Evolutionary conservation across 164 flowering plant genomes (phyloP).

Genomic region (Chloranthus sessilifolius): DNA sequence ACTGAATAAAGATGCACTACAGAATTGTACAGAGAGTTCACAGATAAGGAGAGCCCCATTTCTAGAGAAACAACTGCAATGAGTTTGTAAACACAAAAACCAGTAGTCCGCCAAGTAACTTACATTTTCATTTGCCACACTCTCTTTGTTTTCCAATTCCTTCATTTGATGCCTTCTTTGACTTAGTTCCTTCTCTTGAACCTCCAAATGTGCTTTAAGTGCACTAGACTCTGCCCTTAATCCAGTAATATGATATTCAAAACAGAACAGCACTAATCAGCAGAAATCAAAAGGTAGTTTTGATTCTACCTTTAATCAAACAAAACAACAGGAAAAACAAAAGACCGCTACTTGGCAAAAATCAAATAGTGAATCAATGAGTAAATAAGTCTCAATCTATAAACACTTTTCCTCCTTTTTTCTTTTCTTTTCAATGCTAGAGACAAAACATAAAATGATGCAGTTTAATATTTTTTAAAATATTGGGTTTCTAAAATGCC

Average conservation of each 20-base stretch:
- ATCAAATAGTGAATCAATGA: too few relatives aligned
- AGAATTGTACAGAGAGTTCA: neutral
- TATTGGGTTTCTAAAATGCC: too few relatives aligned
- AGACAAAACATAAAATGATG: too few relatives aligned
- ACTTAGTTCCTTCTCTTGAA: conserved; percentile 71
- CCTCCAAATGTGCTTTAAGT: conserved; percentile 66
- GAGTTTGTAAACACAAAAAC: neutral
- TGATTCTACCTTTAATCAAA: too few relatives aligned
- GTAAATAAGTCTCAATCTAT: too few relatives aligned
- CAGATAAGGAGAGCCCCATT: neutral
- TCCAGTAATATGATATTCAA: conserved; percentile 24
- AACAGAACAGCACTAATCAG: conserved; percentile 12
- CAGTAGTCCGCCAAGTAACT: conserved; percentile 7
- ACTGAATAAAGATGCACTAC: neutral
- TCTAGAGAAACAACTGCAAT: neutral
- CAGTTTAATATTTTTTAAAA: too few relatives aligned
- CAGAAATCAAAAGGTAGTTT: conserved; percentile 2
- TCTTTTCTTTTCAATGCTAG: too few relatives aligned
- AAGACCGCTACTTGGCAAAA: too few relatives aligned
- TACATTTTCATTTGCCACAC: conserved; percentile 82
- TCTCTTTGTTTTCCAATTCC: conserved; percentile 87
- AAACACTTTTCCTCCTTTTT: too few relatives aligned
- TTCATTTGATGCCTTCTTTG: conserved; percentile 54
- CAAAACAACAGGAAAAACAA: too few relatives aligned
- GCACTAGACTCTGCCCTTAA: conserved; percentile 80